phyloP scores from a whole-genome alignment of 169 alveolate species.

The Plasmodium gaboni region DNA sequence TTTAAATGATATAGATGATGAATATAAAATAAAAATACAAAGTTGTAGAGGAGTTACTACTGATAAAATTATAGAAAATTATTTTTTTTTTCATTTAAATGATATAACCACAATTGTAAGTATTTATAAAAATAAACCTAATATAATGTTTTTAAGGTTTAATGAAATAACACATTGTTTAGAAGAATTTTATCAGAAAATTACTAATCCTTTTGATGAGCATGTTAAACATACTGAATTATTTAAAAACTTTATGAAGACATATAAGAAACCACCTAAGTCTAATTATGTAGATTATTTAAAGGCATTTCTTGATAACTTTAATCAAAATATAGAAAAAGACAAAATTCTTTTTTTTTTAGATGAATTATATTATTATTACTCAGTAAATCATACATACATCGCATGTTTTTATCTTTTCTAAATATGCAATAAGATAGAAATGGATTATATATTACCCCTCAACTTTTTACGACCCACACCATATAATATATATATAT shows the following conservation, averaged over 20 bases:
- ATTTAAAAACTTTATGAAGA: not conserved
- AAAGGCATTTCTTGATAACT: slow-evolving; percentile 17
- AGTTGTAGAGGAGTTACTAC: not conserved
- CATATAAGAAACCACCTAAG: not conserved
- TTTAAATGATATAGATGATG: slow-evolving; percentile 23
- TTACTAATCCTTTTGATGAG: slow-evolving; percentile 15
- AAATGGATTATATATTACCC: too few species aligned
- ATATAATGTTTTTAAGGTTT: not conserved
- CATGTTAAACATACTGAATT: slow-evolving; percentile 25
- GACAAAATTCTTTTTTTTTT: slow-evolving; percentile 9
- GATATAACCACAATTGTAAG: slow-evolving; percentile 4
- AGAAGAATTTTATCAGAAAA: slow-evolving; percentile 25
- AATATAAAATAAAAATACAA: slow-evolving; percentile 5
- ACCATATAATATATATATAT: not conserved
- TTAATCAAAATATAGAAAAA: not conserved
- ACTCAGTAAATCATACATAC: not conserved
- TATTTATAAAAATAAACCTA: not conserved
- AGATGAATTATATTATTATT: slow-evolving; percentile 6
- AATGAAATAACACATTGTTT: slow-evolving; percentile 19
- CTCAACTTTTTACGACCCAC: too few species aligned
- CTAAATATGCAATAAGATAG: not conserved
- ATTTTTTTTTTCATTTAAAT: slow-evolving; percentile 12
- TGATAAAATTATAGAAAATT: slow-evolving; percentile 1
- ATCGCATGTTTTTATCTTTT: slow-evolving; percentile 5
- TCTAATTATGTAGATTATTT: not conserved